phyloP scores from a whole-genome alignment of 2,329 filamentous ascomycete species.

The Didymella arachidicola region DNA sequence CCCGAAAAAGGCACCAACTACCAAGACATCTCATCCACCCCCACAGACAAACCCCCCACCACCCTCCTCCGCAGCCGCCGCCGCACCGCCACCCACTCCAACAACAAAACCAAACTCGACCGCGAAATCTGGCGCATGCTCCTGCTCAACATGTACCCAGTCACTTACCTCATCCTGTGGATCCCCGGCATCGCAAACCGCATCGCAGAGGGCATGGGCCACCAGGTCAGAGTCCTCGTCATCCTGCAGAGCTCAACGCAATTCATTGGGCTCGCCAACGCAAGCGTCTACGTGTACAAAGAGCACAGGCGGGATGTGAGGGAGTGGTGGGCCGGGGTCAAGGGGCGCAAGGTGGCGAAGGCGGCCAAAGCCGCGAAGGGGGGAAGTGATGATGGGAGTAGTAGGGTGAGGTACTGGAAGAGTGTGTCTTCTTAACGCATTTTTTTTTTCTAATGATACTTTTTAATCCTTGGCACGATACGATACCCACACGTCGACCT shows the following conservation, averaged over 20 bases:
- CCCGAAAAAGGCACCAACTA: constrained; percentile 1
- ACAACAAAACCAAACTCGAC: constrained; percentile 16
- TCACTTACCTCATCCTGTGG: constrained; percentile 47
- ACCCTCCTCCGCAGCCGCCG: neutral
- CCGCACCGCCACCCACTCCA: neutral
- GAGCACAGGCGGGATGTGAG: constrained; percentile 24
- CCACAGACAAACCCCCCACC: neutral
- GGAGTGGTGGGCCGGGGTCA: constrained; percentile 10
- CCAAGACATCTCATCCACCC: neutral
- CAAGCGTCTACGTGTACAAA: constrained; percentile 29
- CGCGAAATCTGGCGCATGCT: constrained; percentile 40
- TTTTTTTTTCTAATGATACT: too few relatives aligned
- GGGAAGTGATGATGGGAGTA: neutral
- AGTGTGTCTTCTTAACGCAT: neutral
- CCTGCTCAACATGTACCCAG: constrained; percentile 46
- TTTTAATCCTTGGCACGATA: too few relatives aligned
- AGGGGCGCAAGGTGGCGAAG: constrained; percentile 2
- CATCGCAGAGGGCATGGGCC: constrained; percentile 29
- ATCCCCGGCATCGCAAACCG: constrained; percentile 42
- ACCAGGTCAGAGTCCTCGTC: constrained; percentile 11
- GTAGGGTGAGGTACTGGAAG: neutral
- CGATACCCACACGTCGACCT: too few relatives aligned
- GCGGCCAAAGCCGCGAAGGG: neutral
- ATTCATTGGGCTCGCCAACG: constrained; percentile 33
- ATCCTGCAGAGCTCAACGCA: constrained; percentile 32